phyloP scores from a whole-genome alignment of 441 rosid genomes.

The Brassica hybrid region DNA sequence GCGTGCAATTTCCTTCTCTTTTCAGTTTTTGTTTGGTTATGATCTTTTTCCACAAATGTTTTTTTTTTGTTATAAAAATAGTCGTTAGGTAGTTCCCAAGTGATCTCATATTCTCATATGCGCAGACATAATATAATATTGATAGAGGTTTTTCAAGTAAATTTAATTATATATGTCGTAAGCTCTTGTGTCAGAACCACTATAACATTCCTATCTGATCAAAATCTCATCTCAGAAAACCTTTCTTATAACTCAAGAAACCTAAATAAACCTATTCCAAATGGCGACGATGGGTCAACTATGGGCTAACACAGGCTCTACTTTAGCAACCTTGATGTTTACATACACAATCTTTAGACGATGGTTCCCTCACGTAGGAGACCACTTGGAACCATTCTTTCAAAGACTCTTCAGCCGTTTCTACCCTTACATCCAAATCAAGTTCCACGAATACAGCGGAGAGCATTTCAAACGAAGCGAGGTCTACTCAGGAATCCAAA shows the following conservation, averaged over 20 bases:
- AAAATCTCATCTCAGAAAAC: constrained; percentile 21
- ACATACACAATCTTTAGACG: constrained; percentile 39
- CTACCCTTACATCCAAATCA: constrained; percentile 38
- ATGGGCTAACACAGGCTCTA: constrained; percentile 39
- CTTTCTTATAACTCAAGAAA: constrained; percentile 12
- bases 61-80: too few relatives aligned
- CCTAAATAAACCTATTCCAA: constrained; percentile 6
- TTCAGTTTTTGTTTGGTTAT: constrained; percentile 12
- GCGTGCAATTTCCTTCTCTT: constrained; percentile 6
- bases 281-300: constrained; percentile 23
- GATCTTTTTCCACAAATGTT: neutral
- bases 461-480: constrained; percentile 38
- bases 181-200: constrained; percentile 5
- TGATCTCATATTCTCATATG: constrained; percentile 13
- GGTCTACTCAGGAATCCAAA: constrained; percentile 31
- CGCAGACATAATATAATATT: neutral
- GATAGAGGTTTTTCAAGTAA: too few relatives aligned
- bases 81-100: constrained; percentile 16
- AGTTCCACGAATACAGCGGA: constrained; percentile 32
- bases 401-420: constrained; percentile 14
- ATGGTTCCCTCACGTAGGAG: constrained; percentile 35
- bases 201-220: neutral
- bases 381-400: constrained; percentile 23
- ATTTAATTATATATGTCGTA: neutral
- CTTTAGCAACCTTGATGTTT: constrained; percentile 34